Conservation (phyloP, 75 land plant species). For the Cunninghamia lanceolata region DNA sequence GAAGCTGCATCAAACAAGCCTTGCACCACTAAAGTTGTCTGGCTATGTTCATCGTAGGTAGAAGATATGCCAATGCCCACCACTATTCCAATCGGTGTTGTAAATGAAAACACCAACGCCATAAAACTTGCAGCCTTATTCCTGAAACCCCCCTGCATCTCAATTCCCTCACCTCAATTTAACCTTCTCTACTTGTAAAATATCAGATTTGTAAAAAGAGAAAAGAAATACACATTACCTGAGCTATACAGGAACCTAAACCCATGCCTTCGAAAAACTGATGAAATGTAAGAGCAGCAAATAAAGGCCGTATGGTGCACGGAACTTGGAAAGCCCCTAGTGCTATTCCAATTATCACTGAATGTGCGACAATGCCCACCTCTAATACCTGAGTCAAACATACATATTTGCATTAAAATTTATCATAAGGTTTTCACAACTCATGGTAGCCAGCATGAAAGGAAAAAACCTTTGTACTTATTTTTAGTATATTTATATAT, state of each 20-base stretch:
- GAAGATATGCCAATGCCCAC: slow-evolving; percentile 23
- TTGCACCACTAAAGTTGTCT: slow-evolving; percentile 28
- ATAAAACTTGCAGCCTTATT: slow-evolving; percentile 10
- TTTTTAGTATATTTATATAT: too few relatives aligned
- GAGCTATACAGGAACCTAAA: slow-evolving; percentile 28
- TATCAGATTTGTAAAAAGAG: background rate
- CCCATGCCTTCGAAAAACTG: slow-evolving; percentile 47
- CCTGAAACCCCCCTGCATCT: slow-evolving; percentile 20
- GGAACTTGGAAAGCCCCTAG: slow-evolving; percentile 42
- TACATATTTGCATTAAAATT: background rate
- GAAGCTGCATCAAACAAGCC: slow-evolving; percentile 36
- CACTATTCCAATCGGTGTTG: slow-evolving; percentile 41
- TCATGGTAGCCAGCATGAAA: too few relatives aligned
- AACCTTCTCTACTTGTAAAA: background rate
- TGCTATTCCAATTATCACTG: slow-evolving; percentile 41
- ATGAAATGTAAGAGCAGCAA: slow-evolving; percentile 41
- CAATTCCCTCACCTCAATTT: background rate
- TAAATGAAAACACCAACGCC: slow-evolving; percentile 34
- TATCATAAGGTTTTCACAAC: too few relatives aligned
- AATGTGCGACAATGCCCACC: slow-evolving; percentile 39
- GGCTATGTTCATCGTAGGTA: too few relatives aligned
- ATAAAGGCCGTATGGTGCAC: slow-evolving; percentile 29
- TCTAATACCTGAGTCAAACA: slow-evolving; percentile 26
- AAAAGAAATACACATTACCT: slow-evolving; percentile 6
- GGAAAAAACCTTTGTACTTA: too few relatives aligned